Conservation (phyloP, 768 basidiomycete species). For the Termitomyces sp. region DNA sequence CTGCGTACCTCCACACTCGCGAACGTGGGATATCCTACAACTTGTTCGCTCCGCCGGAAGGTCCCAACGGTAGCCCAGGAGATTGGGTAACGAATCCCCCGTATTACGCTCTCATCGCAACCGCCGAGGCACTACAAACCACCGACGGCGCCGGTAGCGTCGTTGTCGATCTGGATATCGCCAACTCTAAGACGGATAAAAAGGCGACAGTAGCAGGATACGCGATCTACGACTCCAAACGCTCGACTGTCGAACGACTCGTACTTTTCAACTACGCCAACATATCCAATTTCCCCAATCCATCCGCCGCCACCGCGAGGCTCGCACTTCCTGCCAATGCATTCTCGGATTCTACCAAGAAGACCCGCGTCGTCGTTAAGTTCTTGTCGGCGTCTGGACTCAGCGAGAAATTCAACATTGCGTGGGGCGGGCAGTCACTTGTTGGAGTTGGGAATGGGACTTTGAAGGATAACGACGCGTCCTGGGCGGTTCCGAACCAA, state of each 20-base stretch:
- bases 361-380: constrained; percentile 38
- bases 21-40: constrained; percentile 54
- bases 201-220: constrained; percentile 49
- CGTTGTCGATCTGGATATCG: constrained; percentile 45
- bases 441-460: constrained; percentile 39
- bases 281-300: constrained; percentile 35
- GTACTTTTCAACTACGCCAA: constrained; percentile 53
- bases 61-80: constrained; percentile 28
- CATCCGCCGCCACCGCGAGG: constrained; percentile 31
- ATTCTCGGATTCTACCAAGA: constrained; percentile 20
- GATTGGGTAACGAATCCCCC: constrained; percentile 47
- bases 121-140: constrained; percentile 42
- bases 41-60: constrained; percentile 41
- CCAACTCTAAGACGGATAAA: constrained; percentile 32
- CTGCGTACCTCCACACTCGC: constrained; percentile 51
- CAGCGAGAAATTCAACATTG: constrained; percentile 51
- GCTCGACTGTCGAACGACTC: constrained; percentile 38
- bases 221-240: constrained; percentile 54
- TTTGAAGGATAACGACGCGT: constrained; percentile 26
- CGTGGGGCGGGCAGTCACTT: constrained; percentile 59
- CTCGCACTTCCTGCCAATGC: constrained; percentile 38
- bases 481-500: constrained; percentile 35
- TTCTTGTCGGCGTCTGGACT: constrained; percentile 47
- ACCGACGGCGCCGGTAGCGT: constrained; percentile 33
- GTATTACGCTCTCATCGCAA: constrained; percentile 48